Percentiles rank a stretch among this genome's conserved stretches.
Evolutionary conservation across 176 grass and related monocot species (phyloP).

Genomic region (Tillandsia leiboldiana): DNA sequence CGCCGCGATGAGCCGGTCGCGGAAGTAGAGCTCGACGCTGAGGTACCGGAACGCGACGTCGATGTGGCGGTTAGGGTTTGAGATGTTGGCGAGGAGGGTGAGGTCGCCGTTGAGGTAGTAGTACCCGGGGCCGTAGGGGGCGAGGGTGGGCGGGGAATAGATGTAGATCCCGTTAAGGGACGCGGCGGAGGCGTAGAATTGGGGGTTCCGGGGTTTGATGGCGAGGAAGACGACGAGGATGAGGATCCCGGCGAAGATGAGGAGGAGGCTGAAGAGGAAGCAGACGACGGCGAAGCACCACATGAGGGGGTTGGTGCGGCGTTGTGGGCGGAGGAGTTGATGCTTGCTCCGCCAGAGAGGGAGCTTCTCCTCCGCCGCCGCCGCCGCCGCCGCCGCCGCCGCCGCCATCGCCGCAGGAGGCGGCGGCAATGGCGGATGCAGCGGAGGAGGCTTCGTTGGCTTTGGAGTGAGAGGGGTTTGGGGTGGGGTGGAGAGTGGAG

Average conservation of each 20-base stretch:
- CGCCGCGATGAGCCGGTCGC: slow-evolving; percentile 40
- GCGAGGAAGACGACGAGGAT: slow-evolving; percentile 59
- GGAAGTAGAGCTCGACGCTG: slow-evolving; percentile 63
- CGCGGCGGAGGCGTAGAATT: slow-evolving; percentile 51
- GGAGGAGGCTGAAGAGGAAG: slow-evolving; percentile 66
- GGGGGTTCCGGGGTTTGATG: slow-evolving; percentile 50
- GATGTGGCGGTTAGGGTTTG: slow-evolving; percentile 84
- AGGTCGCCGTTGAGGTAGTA: slow-evolving; percentile 65
- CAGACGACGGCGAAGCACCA: slow-evolving; percentile 72
- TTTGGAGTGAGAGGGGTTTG: neutral
- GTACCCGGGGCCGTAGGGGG: too few relatives aligned
- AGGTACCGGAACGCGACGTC: slow-evolving; percentile 46
- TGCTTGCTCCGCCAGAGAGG: slow-evolving; percentile 18
- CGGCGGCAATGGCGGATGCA: neutral
- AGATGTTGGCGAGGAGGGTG: slow-evolving; percentile 62
- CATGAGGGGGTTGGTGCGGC: slow-evolving; percentile 47
- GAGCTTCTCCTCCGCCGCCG: slow-evolving; percentile 4
- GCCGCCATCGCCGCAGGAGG: too few relatives aligned
- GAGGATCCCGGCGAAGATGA: slow-evolving; percentile 60
- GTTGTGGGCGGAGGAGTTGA: slow-evolving; percentile 30
- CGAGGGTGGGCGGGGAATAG: slow-evolving; percentile 23
- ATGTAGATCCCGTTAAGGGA: slow-evolving; percentile 70
- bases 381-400: too few relatives aligned
- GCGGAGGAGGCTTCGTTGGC: neutral
- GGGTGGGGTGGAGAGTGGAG: neutral